A percentile compares a stretch with the other conserved stretches of the same genome.
Conservation (phyloP, 805 yeast species). For the Yarrowia porcina region DNA sequence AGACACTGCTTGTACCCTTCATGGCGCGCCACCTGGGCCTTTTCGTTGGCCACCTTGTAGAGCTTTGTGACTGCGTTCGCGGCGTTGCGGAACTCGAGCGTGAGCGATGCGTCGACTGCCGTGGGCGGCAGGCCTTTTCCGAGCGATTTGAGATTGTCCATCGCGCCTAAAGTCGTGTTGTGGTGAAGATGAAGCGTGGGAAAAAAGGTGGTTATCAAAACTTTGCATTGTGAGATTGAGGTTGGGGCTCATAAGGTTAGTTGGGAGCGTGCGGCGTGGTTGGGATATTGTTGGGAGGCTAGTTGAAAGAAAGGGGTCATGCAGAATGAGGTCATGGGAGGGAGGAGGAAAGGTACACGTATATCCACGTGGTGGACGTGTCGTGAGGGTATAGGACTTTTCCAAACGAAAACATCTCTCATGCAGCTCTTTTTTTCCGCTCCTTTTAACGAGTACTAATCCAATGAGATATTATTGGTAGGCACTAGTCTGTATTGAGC, state of each 20-base stretch:
- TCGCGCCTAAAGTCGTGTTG: neutral
- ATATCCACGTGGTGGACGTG: no score
- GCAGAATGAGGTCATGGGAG: neutral
- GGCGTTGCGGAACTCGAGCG: constrained; percentile 34
- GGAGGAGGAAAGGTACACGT: no score
- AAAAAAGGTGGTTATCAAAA: neutral
- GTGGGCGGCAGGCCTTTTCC: constrained; percentile 30
- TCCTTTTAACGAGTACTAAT: no score
- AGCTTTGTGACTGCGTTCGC: constrained; percentile 35
- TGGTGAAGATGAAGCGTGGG: neutral
- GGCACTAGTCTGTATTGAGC: no score
- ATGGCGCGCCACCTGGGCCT: constrained; percentile 28
- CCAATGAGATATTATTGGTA: no score
- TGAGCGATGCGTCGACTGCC: constrained; percentile 30
- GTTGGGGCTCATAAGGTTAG: neutral
- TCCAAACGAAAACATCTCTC: no score
- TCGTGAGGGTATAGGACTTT: no score
- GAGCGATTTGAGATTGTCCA: constrained; percentile 31
- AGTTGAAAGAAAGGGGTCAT: neutral
- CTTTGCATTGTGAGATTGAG: neutral
- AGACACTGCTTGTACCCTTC: constrained; percentile 25
- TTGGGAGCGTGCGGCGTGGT: neutral
- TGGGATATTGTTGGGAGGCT: neutral
- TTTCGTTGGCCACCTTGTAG: constrained; percentile 32
- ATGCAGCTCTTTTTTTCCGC: no score